Conservation (phyloP, 768 basidiomycete species). For the Imleria badia region DNA sequence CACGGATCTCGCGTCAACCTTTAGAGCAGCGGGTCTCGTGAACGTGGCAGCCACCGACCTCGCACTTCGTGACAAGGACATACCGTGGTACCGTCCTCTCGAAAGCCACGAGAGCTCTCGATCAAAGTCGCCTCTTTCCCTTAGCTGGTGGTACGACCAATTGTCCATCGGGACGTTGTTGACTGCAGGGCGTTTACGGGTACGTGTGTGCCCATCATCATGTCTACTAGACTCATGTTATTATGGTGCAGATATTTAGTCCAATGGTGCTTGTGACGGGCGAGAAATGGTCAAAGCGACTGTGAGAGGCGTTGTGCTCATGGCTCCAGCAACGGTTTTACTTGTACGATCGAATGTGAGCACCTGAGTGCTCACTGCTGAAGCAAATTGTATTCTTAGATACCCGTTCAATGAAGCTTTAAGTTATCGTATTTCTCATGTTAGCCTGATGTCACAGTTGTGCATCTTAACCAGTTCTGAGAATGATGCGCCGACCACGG, state of each 20-base stretch:
- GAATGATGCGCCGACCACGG: too few relatives aligned
- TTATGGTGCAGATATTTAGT: constrained; percentile 1
- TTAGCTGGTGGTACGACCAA: constrained; percentile 6
- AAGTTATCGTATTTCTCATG: too few relatives aligned
- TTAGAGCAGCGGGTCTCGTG: neutral
- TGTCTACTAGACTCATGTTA: neutral
- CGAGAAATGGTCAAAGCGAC: neutral
- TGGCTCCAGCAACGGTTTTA: too few relatives aligned
- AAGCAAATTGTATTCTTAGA: neutral
- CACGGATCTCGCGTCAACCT: neutral
- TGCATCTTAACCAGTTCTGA: too few relatives aligned
- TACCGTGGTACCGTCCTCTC: constrained; percentile 7
- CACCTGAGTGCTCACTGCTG: neutral
- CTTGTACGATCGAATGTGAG: neutral
- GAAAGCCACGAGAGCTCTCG: neutral
- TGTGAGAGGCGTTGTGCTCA: neutral
- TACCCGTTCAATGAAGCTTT: neutral
- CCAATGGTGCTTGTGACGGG: constrained; percentile 5
- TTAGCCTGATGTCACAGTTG: too few relatives aligned
- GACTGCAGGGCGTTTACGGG: constrained; percentile 1
- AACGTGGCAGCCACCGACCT: constrained; percentile 1
- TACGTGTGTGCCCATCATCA: neutral
- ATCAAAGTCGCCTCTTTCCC: neutral
- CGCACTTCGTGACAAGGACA: neutral
- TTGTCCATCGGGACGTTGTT: constrained; percentile 4